Conservation (phyloP, 1,139 yeast species). For the Kurtzmaniella natalensis region DNA sequence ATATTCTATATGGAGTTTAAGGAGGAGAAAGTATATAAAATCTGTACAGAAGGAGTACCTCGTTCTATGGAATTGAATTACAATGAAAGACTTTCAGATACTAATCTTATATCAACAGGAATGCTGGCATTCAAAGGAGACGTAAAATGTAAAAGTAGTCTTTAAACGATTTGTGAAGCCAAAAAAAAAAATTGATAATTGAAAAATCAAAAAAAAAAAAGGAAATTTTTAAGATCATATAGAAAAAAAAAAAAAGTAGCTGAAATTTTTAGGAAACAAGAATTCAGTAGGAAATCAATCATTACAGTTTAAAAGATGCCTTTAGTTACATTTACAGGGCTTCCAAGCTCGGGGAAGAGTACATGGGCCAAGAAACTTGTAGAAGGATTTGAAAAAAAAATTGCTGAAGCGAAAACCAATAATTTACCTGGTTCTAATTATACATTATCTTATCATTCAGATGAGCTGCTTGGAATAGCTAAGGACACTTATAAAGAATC, state of each 20-base stretch:
- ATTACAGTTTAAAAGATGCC: conserved; percentile 56
- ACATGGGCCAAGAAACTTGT: conserved; percentile 61
- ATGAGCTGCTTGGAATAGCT: conserved; percentile 69
- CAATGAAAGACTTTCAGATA: too few species aligned
- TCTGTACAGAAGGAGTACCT: too few species aligned
- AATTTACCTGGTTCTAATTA: conserved; percentile 48
- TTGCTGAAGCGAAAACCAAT: conserved; percentile 28
- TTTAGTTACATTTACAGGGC: conserved; percentile 75
- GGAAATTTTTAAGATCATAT: too few species aligned
- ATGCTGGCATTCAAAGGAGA: too few species aligned
- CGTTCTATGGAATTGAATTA: too few species aligned
- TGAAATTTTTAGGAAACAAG: neutral
- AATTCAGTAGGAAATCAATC: conserved; percentile 3
- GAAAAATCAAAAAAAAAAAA: too few species aligned
- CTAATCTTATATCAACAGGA: too few species aligned
- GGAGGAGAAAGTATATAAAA: too few species aligned
- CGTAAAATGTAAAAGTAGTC: too few species aligned
- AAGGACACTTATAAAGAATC: conserved; percentile 69
- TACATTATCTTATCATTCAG: conserved; percentile 67
- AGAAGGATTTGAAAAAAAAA: conserved; percentile 42
- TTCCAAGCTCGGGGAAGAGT: conserved; percentile 82
- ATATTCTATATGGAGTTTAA: too few species aligned
- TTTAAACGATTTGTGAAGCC: too few species aligned
- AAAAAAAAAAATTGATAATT: too few species aligned
- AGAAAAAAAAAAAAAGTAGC: neutral